Conservation (phyloP, 2,329 filamentous ascomycete genomes). For the Diaporthe sp. region DNA sequence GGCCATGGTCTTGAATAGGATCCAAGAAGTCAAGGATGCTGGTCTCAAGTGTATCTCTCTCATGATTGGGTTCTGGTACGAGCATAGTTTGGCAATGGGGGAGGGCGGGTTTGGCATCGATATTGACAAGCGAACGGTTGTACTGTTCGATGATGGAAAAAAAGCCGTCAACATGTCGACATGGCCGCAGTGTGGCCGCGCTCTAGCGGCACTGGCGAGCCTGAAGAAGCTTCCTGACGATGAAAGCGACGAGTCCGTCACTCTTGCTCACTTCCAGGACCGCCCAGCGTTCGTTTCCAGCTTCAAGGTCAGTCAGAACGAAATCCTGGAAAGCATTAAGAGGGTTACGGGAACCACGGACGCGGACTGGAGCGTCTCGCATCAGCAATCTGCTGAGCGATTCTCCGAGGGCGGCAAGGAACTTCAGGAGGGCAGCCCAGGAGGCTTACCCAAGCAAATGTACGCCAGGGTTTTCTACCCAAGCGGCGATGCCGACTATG, state of each 20-base stretch:
- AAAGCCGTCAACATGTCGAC: conserved; percentile 67
- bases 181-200: conserved; percentile 59
- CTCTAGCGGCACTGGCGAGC: conserved; percentile 54
- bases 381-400: conserved; percentile 57
- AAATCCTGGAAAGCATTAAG: conserved; percentile 72
- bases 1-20: conserved; percentile 34
- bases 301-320: conserved; percentile 69
- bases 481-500: conserved; percentile 53
- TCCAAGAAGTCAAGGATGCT: conserved; percentile 50
- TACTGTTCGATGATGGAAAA: conserved; percentile 65
- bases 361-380: conserved; percentile 67
- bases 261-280: conserved; percentile 48
- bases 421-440: conserved; percentile 53
- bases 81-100: conserved; percentile 55
- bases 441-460: conserved; percentile 60
- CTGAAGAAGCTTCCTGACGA: conserved; percentile 47
- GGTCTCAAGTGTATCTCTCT: conserved; percentile 45
- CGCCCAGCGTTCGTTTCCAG: conserved; percentile 62
- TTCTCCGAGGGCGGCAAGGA: conserved; percentile 57
- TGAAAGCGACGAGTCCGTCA: conserved; percentile 18
- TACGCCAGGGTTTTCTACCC: conserved; percentile 67
- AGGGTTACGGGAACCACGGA: conserved; percentile 66
- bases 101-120: conserved; percentile 40
- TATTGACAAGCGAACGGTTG: conserved; percentile 36
- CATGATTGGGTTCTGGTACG: conserved; percentile 61